Evolutionary conservation across 1,284 basidiomycete genomes (phyloP).

Genomic region (Stygiomarasmius scandens): DNA sequence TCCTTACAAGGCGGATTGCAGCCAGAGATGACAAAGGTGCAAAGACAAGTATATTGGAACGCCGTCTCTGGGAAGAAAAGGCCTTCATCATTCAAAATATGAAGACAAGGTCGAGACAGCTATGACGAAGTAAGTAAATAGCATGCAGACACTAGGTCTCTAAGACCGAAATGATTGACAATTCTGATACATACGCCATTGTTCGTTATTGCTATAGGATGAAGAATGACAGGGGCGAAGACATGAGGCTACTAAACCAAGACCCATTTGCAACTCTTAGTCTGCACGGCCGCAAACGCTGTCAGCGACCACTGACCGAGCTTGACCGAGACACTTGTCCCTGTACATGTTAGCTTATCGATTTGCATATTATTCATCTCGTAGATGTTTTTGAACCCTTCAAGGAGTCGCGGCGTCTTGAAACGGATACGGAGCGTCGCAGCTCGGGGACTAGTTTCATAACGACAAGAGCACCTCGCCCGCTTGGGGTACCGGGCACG

Average conservation of each 20-base stretch:
- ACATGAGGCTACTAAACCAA: constrained; percentile 72
- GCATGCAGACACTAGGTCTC: background rate
- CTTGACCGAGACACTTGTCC: too few species aligned
- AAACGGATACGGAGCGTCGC: constrained; percentile 62
- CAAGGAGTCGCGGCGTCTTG: constrained; percentile 68
- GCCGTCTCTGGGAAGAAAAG: constrained; percentile 65
- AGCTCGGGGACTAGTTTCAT: constrained; percentile 72
- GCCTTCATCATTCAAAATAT: constrained; percentile 60
- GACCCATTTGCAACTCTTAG: too few species aligned
- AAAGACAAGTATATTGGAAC: constrained; percentile 68
- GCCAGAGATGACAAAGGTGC: constrained; percentile 58
- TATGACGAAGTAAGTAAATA: constrained; percentile 57
- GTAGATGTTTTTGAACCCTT: constrained; percentile 64
- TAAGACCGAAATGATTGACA: background rate
- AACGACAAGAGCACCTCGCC: constrained; percentile 68
- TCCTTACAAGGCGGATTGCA: background rate
- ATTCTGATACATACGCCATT: constrained; percentile 13
- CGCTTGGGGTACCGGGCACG: constrained; percentile 70
- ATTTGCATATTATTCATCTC: too few species aligned
- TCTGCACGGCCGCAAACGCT: too few species aligned
- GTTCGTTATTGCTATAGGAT: constrained; percentile 42
- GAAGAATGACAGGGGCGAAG: constrained; percentile 61
- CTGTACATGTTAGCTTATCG: too few species aligned
- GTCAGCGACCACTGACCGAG: too few species aligned
- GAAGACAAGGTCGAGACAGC: constrained; percentile 70